These are phyloP conservation scores for Aureobasidium sp. DNA, from an alignment of 2,329 filamentous ascomycete genomes.

Conservation along the genomic window DNA sequence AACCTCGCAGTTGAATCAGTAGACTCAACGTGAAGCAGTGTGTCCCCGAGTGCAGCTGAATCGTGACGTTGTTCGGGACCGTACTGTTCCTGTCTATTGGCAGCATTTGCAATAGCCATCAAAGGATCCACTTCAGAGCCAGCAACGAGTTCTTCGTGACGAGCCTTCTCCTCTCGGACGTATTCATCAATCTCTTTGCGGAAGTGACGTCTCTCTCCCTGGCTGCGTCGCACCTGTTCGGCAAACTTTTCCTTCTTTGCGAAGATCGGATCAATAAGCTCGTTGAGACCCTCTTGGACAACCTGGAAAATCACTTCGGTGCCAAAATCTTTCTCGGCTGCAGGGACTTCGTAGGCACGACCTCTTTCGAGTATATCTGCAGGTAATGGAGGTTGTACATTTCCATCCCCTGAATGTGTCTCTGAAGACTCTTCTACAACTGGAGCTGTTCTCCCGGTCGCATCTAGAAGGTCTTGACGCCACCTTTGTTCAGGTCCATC, in stretches of 20 bases:
- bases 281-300: slow-evolving; percentile 86
- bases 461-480: slow-evolving; percentile 43
- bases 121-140: slow-evolving; percentile 20
- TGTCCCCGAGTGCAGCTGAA: neutral
- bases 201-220: slow-evolving; percentile 49
- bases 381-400: slow-evolving; percentile 42
- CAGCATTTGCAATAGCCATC: slow-evolving; percentile 16
- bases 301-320: slow-evolving; percentile 87
- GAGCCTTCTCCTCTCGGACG: slow-evolving; percentile 17
- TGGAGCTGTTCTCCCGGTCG: neutral
- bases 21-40: neutral
- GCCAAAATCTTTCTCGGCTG: slow-evolving; percentile 72
- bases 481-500: slow-evolving; percentile 51
- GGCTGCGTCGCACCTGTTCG: slow-evolving; percentile 56
- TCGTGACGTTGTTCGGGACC: neutral
- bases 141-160: slow-evolving; percentile 25
- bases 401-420: neutral
- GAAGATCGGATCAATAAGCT: slow-evolving; percentile 81
- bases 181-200: slow-evolving; percentile 32
- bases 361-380: slow-evolving; percentile 62
- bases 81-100: neutral
- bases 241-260: slow-evolving; percentile 69
- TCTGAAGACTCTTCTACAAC: neutral
- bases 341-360: slow-evolving; percentile 70
- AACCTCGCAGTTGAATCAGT: neutral